phyloP scores from a whole-genome alignment of 2,329 filamentous ascomycete species.

The Aspergillus sp. region DNA sequence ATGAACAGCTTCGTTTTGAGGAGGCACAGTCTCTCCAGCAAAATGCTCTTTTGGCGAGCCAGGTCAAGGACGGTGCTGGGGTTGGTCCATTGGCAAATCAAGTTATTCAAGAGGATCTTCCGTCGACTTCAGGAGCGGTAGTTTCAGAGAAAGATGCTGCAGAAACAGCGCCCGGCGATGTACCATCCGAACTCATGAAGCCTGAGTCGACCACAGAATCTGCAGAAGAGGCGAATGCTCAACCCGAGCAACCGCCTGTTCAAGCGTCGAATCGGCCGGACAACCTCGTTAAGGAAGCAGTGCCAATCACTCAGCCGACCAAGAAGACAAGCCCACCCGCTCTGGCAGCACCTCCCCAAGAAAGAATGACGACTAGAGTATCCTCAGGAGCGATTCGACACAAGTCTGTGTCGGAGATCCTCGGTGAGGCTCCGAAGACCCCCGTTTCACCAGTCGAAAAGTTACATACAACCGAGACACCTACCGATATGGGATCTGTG shows the following conservation, averaged over 20 bases:
- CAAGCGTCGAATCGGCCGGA: constrained; percentile 15
- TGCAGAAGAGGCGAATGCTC: constrained; percentile 15
- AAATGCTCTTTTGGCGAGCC: constrained; percentile 21
- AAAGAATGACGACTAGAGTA: constrained; percentile 67
- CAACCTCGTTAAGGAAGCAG: constrained; percentile 9
- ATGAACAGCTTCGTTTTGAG: constrained; percentile 59
- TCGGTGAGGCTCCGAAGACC: constrained; percentile 57
- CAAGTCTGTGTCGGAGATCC: constrained; percentile 72
- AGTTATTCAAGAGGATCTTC: constrained; percentile 26
- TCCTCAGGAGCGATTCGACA: constrained; percentile 69
- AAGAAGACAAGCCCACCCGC: constrained; percentile 26
- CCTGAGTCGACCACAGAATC: constrained; percentile 12
- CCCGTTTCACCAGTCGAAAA: constrained; percentile 38
- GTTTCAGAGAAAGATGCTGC: constrained; percentile 22
- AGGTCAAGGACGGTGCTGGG: constrained; percentile 18
- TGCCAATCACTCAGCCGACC: constrained; percentile 19
- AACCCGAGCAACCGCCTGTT: constrained; percentile 15
- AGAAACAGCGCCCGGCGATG: constrained; percentile 7
- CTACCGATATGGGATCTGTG: constrained; percentile 28
- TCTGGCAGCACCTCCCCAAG: constrained; percentile 36
- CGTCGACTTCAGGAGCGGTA: constrained; percentile 7
- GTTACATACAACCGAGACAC: constrained; percentile 32
- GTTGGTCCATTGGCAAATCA: constrained; percentile 23
- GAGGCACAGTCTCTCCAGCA: constrained; percentile 50
- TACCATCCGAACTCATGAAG: constrained; percentile 14